These are phyloP conservation scores for Coniophora puteana DNA, from an alignment of 1,284 basidiomycete genomes.

Conservation along the genomic window DNA sequence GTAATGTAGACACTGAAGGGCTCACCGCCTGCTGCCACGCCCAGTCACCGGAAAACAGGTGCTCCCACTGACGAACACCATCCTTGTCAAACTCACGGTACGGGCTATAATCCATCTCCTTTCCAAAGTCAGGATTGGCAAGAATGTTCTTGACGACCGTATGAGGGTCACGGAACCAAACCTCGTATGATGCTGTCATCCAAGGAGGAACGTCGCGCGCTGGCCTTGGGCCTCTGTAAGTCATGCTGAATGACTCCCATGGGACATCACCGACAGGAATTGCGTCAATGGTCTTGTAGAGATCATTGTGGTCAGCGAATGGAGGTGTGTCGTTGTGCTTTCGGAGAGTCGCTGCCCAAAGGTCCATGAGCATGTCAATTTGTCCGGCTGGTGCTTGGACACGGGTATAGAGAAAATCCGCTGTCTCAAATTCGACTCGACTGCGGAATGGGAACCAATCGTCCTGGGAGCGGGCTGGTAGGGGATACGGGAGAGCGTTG, in stretches of 20 bases:
- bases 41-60: constrained; percentile 19
- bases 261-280: constrained; percentile 4
- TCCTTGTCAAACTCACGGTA: constrained; percentile 9
- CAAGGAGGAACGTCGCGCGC: constrained; percentile 7
- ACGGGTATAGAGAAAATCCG: constrained; percentile 13
- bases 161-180: constrained; percentile 13
- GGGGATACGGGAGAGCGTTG: neutral
- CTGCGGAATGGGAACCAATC: constrained; percentile 9
- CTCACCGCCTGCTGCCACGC: constrained; percentile 14
- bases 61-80: constrained; percentile 3
- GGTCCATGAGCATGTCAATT: constrained; percentile 22
- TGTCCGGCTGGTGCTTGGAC: constrained; percentile 21
- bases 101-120: constrained; percentile 18
- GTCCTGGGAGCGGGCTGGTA: neutral
- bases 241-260: constrained; percentile 3
- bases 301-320: constrained; percentile 1
- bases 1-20: neutral
- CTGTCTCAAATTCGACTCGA: constrained; percentile 6
- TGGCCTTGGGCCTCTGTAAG: neutral
- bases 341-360: constrained; percentile 19
- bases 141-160: constrained; percentile 7
- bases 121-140: constrained; percentile 15
- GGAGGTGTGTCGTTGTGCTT: neutral
- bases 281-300: constrained; percentile 6
- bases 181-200: constrained; percentile 2